Base-by-base conservation (phyloP, 148 eudicot genomes). In the Oxyria digyna region DNA sequence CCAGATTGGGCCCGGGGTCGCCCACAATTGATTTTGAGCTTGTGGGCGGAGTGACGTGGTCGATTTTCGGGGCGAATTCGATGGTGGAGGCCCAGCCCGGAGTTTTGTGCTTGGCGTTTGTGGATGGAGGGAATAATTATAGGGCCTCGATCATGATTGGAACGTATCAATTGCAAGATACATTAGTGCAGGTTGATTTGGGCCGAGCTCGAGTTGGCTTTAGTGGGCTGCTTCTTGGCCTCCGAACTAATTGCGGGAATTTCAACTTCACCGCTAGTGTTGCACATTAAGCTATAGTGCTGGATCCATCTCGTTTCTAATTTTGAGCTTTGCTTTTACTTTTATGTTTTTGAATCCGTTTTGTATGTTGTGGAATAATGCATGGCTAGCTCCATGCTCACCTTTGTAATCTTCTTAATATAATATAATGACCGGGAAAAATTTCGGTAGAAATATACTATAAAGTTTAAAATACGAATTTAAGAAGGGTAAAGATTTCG, bases 21-120 rank as follows among this genome's bases (percentile, higher is more conserved):
- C 91, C 91, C 0, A 69, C 35, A 49, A 82, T 87, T 14, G 85
- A 84, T 33, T 66, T 87, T 5, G 86, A 79, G 74, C 40, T 87
- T 41, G 88, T 73, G 6, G 75, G 78, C 0, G 67, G 69, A 6
- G 74, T 35, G n/a, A 55, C 72, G 4, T 87, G 91, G 91, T 77
- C 79, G 3, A 69, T 87, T 3, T 67, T 68, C 8, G 85, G 88
- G 15, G 59, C 76, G 9, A 85, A 85, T 52, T 77, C 84, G 2
- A 40, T 87, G 81, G 84, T 87, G 48, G 78, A 79, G 63, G 85
- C 85, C 7, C 45, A 76, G 37, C 79, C 82, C 0, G 86, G 80
- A 0, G 81, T 81, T 55, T 21, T 75, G 20, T 85, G 91, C 45
- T 67, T 87, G 24, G 91, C 85, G 24, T 80, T 87, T 71, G 82